These are phyloP conservation scores for Aspergillus asperescens DNA, from an alignment of 495 filamentous ascomycete genomes.

Conservation along the genomic window DNA sequence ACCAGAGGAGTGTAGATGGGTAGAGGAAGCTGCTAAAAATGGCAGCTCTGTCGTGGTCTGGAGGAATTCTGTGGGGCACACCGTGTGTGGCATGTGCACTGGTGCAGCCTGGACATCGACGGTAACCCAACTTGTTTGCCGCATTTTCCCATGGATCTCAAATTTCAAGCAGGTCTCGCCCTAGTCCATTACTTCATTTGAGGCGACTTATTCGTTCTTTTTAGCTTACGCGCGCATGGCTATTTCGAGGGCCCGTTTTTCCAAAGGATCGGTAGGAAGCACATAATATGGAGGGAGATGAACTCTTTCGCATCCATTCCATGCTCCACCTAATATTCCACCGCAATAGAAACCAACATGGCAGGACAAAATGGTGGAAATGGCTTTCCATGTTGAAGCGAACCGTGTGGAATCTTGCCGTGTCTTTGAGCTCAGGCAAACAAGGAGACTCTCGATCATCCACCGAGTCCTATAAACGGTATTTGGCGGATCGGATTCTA, in stretches of 20 bases:
- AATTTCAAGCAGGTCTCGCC: no score
- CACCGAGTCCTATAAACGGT: conserved; percentile 18
- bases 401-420: conserved; percentile 47
- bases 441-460: neutral
- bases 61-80: no score
- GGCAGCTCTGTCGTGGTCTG: no score
- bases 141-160: no score
- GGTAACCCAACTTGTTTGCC: no score
- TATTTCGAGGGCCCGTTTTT: neutral
- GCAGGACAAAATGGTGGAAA: conserved; percentile 66
- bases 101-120: no score
- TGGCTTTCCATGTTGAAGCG: conserved; percentile 62
- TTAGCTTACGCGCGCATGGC: neutral
- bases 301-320: conserved; percentile 29
- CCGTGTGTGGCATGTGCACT: no score
- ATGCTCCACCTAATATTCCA: conserved; percentile 61
- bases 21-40: no score
- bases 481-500: conserved; percentile 32
- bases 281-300: conserved; percentile 27
- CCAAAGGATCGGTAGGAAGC: neutral
- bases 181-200: no score
- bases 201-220: no score
- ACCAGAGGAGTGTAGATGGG: neutral
- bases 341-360: conserved; percentile 81
- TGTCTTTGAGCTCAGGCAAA: conserved; percentile 28